Evolutionary conservation across 1,284 basidiomycete species (phyloP).

Genomic region (Cerioporus squamosus): DNA sequence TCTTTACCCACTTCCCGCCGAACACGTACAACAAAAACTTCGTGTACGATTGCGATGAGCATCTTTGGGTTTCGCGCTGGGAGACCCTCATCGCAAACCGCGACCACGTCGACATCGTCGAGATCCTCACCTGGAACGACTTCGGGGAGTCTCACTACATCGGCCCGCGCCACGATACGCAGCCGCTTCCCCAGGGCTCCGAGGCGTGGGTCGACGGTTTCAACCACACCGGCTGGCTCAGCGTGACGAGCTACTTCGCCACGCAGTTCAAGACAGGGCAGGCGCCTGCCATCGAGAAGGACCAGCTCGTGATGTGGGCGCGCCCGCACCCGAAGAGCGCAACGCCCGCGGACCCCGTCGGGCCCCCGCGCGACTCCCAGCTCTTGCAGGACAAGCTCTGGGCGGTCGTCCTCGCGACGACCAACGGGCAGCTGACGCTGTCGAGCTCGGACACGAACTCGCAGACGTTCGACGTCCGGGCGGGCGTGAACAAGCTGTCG

Average conservation of each 20-base stretch:
- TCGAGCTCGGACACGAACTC: slow-evolving; percentile 48
- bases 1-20: slow-evolving; percentile 78
- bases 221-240: slow-evolving; percentile 59
- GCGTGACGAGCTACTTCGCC: slow-evolving; percentile 73
- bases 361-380: slow-evolving; percentile 58
- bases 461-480: slow-evolving; percentile 54
- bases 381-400: slow-evolving; percentile 63
- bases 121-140: slow-evolving; percentile 46
- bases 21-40: slow-evolving; percentile 80
- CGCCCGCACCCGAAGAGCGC: slow-evolving; percentile 71
- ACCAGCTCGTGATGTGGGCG: slow-evolving; percentile 75
- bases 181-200: slow-evolving; percentile 54
- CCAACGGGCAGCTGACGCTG: slow-evolving; percentile 54
- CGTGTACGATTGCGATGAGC: slow-evolving; percentile 58
- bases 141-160: slow-evolving; percentile 44
- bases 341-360: slow-evolving; percentile 50
- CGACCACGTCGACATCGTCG: slow-evolving; percentile 52
- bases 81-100: slow-evolving; percentile 68
- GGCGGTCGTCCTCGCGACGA: slow-evolving; percentile 69
- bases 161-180: slow-evolving; percentile 55
- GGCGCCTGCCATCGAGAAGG: slow-evolving; percentile 65
- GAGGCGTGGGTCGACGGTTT: slow-evolving; percentile 42
- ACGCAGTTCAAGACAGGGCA: slow-evolving; percentile 76
- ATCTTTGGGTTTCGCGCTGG: slow-evolving; percentile 77
- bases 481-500: slow-evolving; percentile 71